phyloP scores from a whole-genome alignment of 129 eudicot species.

The Calendula officinalis region DNA sequence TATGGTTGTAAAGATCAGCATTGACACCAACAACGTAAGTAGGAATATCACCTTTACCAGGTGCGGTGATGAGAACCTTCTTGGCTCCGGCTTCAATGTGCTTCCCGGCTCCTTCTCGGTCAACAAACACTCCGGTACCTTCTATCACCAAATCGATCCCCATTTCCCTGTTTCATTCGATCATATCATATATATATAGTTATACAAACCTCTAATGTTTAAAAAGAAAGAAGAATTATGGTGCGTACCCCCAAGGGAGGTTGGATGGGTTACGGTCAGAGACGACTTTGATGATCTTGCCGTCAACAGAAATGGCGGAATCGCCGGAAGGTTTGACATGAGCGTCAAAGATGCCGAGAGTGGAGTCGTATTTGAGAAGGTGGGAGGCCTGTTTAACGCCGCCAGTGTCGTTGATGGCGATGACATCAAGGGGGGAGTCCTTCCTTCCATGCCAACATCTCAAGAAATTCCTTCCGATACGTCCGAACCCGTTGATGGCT shows the following conservation, averaged over 20 bases:
- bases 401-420: slow-evolving; percentile 94
- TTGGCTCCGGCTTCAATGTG: slow-evolving; percentile 91
- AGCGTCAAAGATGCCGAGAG: slow-evolving; percentile 92
- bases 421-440: slow-evolving; percentile 86
- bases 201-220: too few relatives aligned
- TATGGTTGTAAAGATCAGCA: slow-evolving; percentile 61
- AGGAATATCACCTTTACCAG: slow-evolving; percentile 97
- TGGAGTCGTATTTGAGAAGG: slow-evolving; percentile 98
- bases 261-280: slow-evolving; percentile 77
- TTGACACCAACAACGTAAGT: slow-evolving; percentile 97
- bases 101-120: slow-evolving; percentile 96
- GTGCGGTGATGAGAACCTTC: slow-evolving; percentile 98
- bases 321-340: slow-evolving; percentile 76
- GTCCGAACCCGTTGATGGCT: slow-evolving; percentile 93
- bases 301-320: slow-evolving; percentile 79
- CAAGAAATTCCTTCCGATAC: slow-evolving; percentile 97
- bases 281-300: slow-evolving; percentile 84
- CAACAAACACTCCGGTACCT: slow-evolving; percentile 96
- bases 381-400: slow-evolving; percentile 98
- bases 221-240: not conserved
- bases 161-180: slow-evolving; percentile 56
- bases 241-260: slow-evolving; percentile 72
- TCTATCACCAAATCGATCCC: slow-evolving; percentile 86
- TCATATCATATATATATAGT: too few relatives aligned
- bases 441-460: slow-evolving; percentile 99